Percentiles rank a stretch among this genome's conserved stretches.
Conservation (phyloP, 352 stramenopile genomes). For the Phytophthora constricta region DNA sequence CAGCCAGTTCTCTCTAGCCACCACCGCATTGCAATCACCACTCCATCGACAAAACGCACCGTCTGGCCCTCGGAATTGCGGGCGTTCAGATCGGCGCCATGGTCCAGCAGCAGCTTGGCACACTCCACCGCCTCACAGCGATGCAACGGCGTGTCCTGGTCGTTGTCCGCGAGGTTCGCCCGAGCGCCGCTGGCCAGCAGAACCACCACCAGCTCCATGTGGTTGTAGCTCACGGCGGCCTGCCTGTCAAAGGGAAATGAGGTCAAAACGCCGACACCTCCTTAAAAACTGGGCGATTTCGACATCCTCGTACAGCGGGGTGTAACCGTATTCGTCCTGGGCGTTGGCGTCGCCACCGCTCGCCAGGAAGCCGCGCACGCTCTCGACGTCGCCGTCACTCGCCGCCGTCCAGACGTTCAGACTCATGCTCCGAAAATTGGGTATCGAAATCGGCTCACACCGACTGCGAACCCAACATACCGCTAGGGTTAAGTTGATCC, state of each 20-base stretch:
- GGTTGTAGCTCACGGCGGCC: constrained; percentile 73
- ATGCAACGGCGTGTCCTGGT: constrained; percentile 73
- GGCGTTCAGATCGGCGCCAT: constrained; percentile 69
- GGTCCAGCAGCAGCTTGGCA: constrained; percentile 59
- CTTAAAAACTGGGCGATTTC: not conserved
- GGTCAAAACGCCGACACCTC: not conserved
- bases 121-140: constrained; percentile 66
- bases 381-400: constrained; percentile 65
- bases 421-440: constrained; percentile 17
- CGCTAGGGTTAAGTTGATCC: no score
- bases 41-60: no score
- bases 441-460: not conserved
- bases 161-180: constrained; percentile 58
- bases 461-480: no score
- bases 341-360: constrained; percentile 53
- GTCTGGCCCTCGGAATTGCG: constrained; percentile 66
- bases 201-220: constrained; percentile 62
- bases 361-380: constrained; percentile 55
- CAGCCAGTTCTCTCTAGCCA: no score
- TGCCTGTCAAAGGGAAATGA: constrained; percentile 42
- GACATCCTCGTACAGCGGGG: constrained; percentile 9
- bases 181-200: constrained; percentile 53
- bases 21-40: no score
- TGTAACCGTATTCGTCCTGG: constrained; percentile 77
- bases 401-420: constrained; percentile 69